Evolutionary conservation across 805 yeast genomes (phyloP), one percentile per base, ranked within the genome.

Genomic region (Candida insectorum): DNA sequence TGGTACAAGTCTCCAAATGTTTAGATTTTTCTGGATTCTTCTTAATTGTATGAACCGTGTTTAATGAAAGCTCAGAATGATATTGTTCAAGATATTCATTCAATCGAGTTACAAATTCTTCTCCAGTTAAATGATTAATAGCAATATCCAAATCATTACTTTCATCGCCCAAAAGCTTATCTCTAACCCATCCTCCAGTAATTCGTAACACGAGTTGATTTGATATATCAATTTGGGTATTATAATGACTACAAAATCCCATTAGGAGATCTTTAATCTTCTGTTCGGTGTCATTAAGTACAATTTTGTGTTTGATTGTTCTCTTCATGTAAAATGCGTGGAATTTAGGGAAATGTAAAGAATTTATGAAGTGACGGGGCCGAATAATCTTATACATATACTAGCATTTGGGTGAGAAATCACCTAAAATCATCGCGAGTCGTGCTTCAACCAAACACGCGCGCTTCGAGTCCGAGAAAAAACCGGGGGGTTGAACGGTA

Each of bases 101-200:
- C 41, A 93, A 60, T 10, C 73, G 73, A 20, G 66, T 65, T 1
- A 95, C 96, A 60, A 93, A 91, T 21, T 78, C 79, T 49, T 84
- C 88, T 0, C 99, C 99, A 0, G 95, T 76, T 51, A 86, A 61
- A 34, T 69, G 69, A 56, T 93, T 88, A 30, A 93, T 77, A 5
- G 97, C 97, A 30, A 93, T 85, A 49, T 93, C 99, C 19, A 93
- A 67, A 56, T 93, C 99, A 51, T 91, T 79, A 26, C 91, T 80
- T 15, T 76, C 77, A 29, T 72, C 70, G 0, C 95, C 95, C 19
- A 93, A 64, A 18, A 93, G 64, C 60, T 93, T 93, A 57, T 93
- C 98, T 47, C 98, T 73, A 2, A 93, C 98, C 98, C 98, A 91
- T 0, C 98, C 98, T 22, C 98, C 98, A 0, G 97, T 89, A 45